Conservation (phyloP, 257 asterid genomes). For the Fraxinus pennsylvanica region DNA sequence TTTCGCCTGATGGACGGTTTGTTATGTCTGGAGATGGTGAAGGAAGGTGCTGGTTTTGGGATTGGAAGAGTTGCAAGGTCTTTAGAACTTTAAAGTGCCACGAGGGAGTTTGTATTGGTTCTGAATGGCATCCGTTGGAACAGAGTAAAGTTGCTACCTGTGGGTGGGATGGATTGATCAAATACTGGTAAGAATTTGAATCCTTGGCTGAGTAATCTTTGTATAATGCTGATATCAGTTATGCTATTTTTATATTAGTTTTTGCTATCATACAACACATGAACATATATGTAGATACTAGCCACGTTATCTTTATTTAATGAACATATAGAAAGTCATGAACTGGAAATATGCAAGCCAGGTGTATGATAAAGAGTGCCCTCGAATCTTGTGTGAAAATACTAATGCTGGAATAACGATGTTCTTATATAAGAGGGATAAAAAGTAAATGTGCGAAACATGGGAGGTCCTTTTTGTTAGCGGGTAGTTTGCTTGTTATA, state of each 20-base stretch:
- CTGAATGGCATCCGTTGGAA: constrained; percentile 96
- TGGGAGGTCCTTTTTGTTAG: not conserved
- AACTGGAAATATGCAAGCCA: not conserved
- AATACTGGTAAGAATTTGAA: constrained; percentile 77
- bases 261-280: not conserved
- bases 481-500: not conserved
- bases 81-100: constrained; percentile 94
- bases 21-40: constrained; percentile 99
- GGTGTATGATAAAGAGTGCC: not conserved
- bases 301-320: not conserved
- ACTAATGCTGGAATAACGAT: no score
- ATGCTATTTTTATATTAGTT: not conserved
- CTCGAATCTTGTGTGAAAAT: not conserved
- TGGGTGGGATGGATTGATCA: constrained; percentile 99
- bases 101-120: constrained; percentile 90
- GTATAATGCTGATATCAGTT: not conserved
- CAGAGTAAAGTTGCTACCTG: constrained; percentile 99
- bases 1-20: constrained; percentile 96
- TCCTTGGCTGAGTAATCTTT: constrained; percentile 23
- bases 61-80: constrained; percentile 98
- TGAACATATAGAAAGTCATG: not conserved
- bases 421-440: no score
- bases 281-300: not conserved
- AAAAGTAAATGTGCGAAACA: not conserved
- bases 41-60: constrained; percentile 99